These are phyloP conservation scores for Alternaria angustiovoidea DNA, from an alignment of 2,329 filamentous ascomycete genomes.

Conservation along the genomic window DNA sequence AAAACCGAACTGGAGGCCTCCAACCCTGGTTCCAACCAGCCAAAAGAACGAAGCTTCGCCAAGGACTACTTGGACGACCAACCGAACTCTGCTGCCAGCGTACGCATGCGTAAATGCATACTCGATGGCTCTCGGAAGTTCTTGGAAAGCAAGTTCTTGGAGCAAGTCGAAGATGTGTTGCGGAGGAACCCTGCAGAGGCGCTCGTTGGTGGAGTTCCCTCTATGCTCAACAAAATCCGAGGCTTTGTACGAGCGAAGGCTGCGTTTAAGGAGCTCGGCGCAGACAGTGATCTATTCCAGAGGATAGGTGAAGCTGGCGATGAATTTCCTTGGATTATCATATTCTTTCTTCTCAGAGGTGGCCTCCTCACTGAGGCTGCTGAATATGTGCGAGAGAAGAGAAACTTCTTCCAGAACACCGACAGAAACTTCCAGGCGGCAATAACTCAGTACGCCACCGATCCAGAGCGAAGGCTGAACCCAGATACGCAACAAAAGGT, in stretches of 20 bases:
- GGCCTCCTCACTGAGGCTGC: slow-evolving; percentile 86
- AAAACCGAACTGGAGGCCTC: slow-evolving; percentile 60
- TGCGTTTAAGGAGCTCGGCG: slow-evolving; percentile 81
- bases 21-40: slow-evolving; percentile 66
- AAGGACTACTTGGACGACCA: slow-evolving; percentile 79
- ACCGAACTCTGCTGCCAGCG: slow-evolving; percentile 68
- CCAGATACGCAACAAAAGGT: slow-evolving; percentile 85
- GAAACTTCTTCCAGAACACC: slow-evolving; percentile 85
- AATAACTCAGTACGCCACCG: slow-evolving; percentile 82
- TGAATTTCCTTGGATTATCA: slow-evolving; percentile 91
- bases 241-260: slow-evolving; percentile 87
- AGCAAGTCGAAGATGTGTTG: slow-evolving; percentile 78
- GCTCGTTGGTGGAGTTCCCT: slow-evolving; percentile 86
- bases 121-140: slow-evolving; percentile 80
- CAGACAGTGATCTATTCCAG: slow-evolving; percentile 82
- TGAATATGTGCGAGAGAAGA: slow-evolving; percentile 83
- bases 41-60: slow-evolving; percentile 79
- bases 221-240: slow-evolving; percentile 87
- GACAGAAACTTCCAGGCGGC: slow-evolving; percentile 91
- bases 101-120: slow-evolving; percentile 78
- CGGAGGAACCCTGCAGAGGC: slow-evolving; percentile 87
- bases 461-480: slow-evolving; percentile 77
- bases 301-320: slow-evolving; percentile 68
- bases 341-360: slow-evolving; percentile 89
- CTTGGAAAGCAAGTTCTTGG: slow-evolving; percentile 82